Evolutionary conservation across 192 early-diverging fungal genomes (phyloP).

Genomic region (Backusella macrospora): DNA sequence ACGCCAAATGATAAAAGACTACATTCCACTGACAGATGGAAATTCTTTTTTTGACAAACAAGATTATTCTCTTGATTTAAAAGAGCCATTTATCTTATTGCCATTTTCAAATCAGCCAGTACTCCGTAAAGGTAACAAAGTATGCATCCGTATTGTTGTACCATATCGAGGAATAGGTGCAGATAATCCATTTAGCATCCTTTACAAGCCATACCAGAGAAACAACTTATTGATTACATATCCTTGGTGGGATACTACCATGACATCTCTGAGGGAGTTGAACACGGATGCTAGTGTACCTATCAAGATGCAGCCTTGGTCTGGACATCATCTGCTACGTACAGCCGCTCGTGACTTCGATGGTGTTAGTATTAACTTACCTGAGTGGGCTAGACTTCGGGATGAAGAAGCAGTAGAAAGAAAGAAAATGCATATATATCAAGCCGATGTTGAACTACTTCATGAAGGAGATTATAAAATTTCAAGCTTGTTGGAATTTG

Average conservation of each 20-base stretch:
- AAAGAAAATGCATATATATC: conserved; percentile 49
- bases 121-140: conserved; percentile 23
- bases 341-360: neutral
- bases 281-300: conserved; percentile 19
- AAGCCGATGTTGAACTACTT: conserved; percentile 46
- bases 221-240: neutral
- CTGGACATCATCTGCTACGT: conserved; percentile 14
- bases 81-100: conserved; percentile 25
- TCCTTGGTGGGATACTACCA: conserved; percentile 35
- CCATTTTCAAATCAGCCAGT: conserved; percentile 14
- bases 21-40: neutral
- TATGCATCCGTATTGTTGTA: conserved; percentile 50
- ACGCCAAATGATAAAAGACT: conserved; percentile 15
- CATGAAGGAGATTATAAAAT: conserved; percentile 45
- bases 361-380: neutral
- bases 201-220: conserved; percentile 19
- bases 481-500: conserved; percentile 44
- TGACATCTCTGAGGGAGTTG: conserved; percentile 9
- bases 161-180: conserved; percentile 26
- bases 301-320: conserved; percentile 28
- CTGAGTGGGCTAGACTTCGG: conserved; percentile 15
- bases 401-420: conserved; percentile 16
- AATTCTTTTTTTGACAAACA: neutral
- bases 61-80: neutral
- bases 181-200: neutral